Conservation (phyloP, 202 grass and related monocot genomes). For the Zoysia matrella region DNA sequence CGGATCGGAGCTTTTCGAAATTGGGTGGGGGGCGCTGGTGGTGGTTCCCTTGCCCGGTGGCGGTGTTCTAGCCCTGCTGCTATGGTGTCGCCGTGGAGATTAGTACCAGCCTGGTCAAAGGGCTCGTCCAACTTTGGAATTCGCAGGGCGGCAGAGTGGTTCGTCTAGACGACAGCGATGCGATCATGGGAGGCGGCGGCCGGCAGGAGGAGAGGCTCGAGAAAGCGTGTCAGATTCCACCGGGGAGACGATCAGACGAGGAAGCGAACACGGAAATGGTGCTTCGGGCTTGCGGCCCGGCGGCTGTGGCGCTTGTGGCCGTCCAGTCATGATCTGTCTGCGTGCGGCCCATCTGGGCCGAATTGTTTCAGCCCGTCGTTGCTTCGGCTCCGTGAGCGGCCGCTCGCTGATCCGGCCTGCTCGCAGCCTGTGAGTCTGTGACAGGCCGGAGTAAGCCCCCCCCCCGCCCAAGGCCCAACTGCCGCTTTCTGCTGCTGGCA, state of each 20-base stretch:
- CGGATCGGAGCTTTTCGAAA: slow-evolving; percentile 25
- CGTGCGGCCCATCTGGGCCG: not conserved
- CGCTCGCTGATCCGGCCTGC: not conserved
- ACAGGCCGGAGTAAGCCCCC: not conserved
- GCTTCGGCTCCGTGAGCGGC: too few relatives aligned
- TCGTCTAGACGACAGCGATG: slow-evolving; percentile 22
- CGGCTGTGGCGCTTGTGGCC: not conserved
- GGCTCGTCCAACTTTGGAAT: slow-evolving; percentile 20
- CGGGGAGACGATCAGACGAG: not conserved
- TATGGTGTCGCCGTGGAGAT: not conserved
- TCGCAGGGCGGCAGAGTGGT: not conserved
- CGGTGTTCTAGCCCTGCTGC: not conserved
- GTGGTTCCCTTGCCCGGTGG: not conserved
- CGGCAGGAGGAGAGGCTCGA: not conserved
- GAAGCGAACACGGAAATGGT: not conserved
- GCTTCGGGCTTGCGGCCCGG: too few relatives aligned
- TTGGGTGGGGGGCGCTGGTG: not conserved
- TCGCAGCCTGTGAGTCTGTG: not conserved
- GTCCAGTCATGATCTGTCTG: not conserved
- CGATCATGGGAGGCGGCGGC: not conserved
- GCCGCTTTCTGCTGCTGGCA: not conserved
- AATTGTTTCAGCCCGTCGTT: not conserved
- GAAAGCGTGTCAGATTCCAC: not conserved
- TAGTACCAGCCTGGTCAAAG: slow-evolving; percentile 9
- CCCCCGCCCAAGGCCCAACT: not conserved